phyloP scores from a whole-genome alignment of 768 basidiomycete species.

The Pleurotus ostreatus region DNA sequence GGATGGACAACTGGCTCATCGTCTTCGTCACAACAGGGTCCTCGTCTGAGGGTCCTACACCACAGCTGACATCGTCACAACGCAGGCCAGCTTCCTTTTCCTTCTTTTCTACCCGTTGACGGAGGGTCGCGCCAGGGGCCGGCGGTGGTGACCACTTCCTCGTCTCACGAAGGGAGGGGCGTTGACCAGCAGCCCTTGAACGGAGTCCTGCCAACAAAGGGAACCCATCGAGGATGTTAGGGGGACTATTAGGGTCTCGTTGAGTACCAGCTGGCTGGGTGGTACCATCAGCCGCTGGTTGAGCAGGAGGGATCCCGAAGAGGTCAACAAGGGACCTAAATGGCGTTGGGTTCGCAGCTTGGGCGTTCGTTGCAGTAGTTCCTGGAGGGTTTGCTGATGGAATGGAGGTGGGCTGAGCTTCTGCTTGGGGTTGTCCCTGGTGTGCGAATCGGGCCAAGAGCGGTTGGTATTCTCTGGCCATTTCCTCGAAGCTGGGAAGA shows the following conservation, averaged over 20 bases:
- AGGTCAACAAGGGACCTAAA: too few species aligned
- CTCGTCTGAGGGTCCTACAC: conserved; percentile 71
- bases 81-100: conserved; percentile 72
- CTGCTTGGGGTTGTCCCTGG: neutral
- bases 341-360: too few species aligned
- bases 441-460: neutral
- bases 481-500: neutral
- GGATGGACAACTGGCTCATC: conserved; percentile 36
- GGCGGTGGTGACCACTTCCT: conserved; percentile 59
- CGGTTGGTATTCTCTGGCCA: neutral
- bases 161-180: conserved; percentile 21
- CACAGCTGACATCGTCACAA: conserved; percentile 71
- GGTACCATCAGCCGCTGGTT: too few species aligned
- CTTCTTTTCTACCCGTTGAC: conserved; percentile 67
- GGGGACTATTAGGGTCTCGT: neutral
- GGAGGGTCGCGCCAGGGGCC: conserved; percentile 65
- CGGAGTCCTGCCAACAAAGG: conserved; percentile 1
- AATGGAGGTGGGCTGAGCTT: neutral
- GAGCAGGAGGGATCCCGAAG: too few species aligned
- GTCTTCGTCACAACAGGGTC: conserved; percentile 44
- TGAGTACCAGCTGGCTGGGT: neutral
- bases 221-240: neutral
- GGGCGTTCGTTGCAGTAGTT: too few species aligned
- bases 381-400: too few species aligned
- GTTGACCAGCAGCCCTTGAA: neutral